Conservation (phyloP, 2,329 filamentous ascomycete genomes). For the Coniochaeta sp. region DNA sequence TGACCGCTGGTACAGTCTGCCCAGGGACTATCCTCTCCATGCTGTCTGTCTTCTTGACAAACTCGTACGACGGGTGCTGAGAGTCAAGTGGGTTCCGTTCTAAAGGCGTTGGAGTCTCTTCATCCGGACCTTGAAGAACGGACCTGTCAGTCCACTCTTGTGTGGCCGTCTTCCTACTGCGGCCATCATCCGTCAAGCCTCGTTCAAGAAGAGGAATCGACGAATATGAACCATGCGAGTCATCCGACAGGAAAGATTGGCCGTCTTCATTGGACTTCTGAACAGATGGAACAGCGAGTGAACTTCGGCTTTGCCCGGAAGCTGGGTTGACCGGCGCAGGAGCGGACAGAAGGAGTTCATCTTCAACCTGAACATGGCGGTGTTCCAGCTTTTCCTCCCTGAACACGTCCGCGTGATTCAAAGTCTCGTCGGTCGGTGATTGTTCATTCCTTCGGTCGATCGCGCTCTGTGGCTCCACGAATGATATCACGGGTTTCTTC, state of each 20-base stretch:
- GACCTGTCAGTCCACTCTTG: conserved; percentile 49
- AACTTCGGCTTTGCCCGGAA: neutral
- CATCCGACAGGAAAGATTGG: conserved; percentile 46
- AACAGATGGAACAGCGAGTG: conserved; percentile 7
- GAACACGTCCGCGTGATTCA: conserved; percentile 7
- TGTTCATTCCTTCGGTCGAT: neutral
- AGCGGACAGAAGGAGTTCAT: conserved; percentile 22
- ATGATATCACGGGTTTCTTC: conserved; percentile 37
- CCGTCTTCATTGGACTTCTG: conserved; percentile 23
- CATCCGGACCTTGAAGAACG: conserved; percentile 42
- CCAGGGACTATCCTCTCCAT: conserved; percentile 35
- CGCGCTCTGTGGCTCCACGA: conserved; percentile 26
- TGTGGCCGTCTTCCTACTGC: conserved; percentile 27
- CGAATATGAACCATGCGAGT: conserved; percentile 67
- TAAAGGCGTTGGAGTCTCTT: conserved; percentile 19
- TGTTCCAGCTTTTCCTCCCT: conserved; percentile 36
- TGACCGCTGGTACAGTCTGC: conserved; percentile 19
- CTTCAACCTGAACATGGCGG: conserved; percentile 35
- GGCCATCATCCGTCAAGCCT: conserved; percentile 46
- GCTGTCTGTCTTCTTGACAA: conserved; percentile 46
- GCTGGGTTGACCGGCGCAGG: conserved; percentile 8
- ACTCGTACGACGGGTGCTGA: conserved; percentile 42
- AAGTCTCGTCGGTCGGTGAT: conserved; percentile 10
- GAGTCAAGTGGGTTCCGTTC: conserved; percentile 15
- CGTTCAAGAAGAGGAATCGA: conserved; percentile 72